Evolutionary conservation across 257 asterid genomes (phyloP).

Genomic region (Sherardia arvensis): DNA sequence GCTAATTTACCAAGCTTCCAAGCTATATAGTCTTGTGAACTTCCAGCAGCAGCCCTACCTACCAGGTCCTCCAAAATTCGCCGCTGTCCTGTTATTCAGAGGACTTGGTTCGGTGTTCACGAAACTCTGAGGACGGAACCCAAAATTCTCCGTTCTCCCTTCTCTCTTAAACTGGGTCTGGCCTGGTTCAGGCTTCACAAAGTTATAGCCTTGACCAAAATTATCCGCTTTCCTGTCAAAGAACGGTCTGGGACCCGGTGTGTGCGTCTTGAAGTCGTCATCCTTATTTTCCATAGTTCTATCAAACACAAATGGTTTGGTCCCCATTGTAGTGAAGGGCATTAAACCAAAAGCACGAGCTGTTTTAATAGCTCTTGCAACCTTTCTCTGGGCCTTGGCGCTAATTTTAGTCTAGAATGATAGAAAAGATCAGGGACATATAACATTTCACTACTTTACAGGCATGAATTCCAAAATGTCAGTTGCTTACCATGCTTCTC

Average conservation of each 20-base stretch:
- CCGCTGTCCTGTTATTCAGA: too few relatives aligned
- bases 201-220: constrained; percentile 21
- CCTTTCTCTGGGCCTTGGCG: constrained; percentile 49
- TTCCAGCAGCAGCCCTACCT: neutral
- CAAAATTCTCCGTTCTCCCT: neutral
- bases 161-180: neutral
- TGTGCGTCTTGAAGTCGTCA: constrained; percentile 18
- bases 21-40: neutral
- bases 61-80: too few relatives aligned
- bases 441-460: neutral
- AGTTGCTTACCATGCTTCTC: constrained; percentile 65
- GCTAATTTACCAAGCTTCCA: neutral
- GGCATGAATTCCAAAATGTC: neutral
- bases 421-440: neutral
- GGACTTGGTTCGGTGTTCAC: constrained; percentile 22
- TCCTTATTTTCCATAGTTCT: constrained; percentile 57
- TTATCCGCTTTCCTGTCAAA: neutral
- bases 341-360: constrained; percentile 90
- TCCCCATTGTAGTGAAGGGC: constrained; percentile 98
- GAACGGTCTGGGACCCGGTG: neutral
- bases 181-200: constrained; percentile 27
- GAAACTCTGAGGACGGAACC: constrained; percentile 25
- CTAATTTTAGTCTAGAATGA: constrained; percentile 31
- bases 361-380: constrained; percentile 78
- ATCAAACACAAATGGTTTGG: constrained; percentile 53